These are phyloP conservation scores for Recurvomyces mirabilis DNA, from an alignment of 495 filamentous ascomycete species.

Conservation along the genomic window DNA sequence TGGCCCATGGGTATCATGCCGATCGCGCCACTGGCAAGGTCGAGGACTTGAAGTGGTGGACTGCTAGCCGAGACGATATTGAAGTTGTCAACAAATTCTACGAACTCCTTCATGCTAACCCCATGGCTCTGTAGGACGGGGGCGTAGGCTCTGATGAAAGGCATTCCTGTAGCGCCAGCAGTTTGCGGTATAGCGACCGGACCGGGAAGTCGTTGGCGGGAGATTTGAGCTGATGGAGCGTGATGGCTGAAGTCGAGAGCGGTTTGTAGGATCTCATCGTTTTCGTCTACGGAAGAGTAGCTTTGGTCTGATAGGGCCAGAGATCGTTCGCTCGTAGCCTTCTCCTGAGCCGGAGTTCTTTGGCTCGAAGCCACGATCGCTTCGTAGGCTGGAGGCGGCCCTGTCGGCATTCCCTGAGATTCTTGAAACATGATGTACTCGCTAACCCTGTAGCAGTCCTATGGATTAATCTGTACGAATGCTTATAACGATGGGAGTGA, in stretches of 20 bases:
- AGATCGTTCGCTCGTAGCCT: no score
- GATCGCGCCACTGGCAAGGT: neutral
- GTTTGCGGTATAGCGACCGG: neutral
- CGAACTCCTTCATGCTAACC: neutral
- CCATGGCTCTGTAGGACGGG: neutral
- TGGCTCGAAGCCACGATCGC: no score
- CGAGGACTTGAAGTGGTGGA: neutral
- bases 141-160: neutral
- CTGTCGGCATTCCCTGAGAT: no score
- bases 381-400: no score
- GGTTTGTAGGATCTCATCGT: neutral
- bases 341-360: no score
- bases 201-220: neutral
- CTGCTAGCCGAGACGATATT: neutral
- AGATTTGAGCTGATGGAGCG: neutral
- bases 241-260: neutral
- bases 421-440: no score
- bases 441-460: no score
- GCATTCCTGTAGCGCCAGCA: neutral
- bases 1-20: neutral
- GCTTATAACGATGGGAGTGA: no score
- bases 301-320: no score
- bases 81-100: conserved; percentile 1
- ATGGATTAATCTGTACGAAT: no score
- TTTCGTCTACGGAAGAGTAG: no score